Conservation (phyloP, 225 moss, liverwort and hornwort species). For the Antitrichia curtipendula region DNA sequence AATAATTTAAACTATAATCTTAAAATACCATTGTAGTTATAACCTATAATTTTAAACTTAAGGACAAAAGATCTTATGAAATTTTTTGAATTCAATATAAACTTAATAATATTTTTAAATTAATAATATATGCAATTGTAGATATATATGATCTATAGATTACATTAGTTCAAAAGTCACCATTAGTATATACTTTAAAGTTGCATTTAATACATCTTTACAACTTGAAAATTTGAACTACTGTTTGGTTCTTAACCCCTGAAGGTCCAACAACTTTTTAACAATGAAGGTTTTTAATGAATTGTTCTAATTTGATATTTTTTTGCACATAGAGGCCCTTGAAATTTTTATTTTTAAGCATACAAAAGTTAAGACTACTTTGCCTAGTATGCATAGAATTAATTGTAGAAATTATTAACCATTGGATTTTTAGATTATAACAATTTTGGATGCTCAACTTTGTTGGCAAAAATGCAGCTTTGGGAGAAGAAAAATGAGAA, state of each 20-base stretch:
- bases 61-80: background rate
- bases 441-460: too few species aligned
- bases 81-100: background rate
- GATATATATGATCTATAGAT: background rate
- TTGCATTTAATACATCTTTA: background rate
- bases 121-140: fast-evolving
- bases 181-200: background rate
- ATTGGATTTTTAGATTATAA: too few species aligned
- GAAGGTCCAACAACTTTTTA: too few species aligned
- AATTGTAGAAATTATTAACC: too few species aligned
- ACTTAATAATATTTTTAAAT: background rate
- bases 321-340: too few species aligned
- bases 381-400: too few species aligned
- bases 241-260: background rate
- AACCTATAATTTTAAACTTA: background rate
- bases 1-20: background rate
- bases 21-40: background rate
- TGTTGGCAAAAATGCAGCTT: too few species aligned
- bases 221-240: background rate
- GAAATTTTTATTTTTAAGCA: too few species aligned
- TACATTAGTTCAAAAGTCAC: background rate
- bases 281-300: too few species aligned
- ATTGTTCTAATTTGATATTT: too few species aligned
- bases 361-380: too few species aligned
- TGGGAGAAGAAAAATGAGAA: too few species aligned